A percentile compares a stretch with the other conserved stretches of the same genome.
Conservation (phyloP, 2,329 filamentous ascomycete species). For the Hymenoscyphus scutula region DNA sequence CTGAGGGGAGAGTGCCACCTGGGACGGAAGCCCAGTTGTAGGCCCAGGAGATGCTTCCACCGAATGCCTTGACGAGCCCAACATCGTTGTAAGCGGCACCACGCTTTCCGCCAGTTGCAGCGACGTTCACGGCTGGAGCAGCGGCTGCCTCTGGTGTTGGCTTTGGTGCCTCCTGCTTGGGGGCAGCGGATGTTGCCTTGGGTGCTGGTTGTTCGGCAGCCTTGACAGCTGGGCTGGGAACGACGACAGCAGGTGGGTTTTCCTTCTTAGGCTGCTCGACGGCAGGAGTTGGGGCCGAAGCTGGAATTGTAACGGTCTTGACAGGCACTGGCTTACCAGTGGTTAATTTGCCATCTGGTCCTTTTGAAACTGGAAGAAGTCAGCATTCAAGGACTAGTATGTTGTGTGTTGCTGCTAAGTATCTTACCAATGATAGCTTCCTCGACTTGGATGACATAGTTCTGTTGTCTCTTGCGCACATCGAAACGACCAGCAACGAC, state of each 20-base stretch:
- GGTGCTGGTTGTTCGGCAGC: background rate
- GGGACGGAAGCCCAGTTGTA: conserved; percentile 65
- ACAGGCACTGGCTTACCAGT: conserved; percentile 25
- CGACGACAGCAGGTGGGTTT: background rate
- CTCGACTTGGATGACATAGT: conserved; percentile 16
- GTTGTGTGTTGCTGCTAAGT: background rate
- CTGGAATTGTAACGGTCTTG: conserved; percentile 23
- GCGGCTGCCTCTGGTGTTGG: conserved; percentile 1
- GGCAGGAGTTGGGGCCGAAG: conserved; percentile 1
- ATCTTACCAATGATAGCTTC: conserved; percentile 18
- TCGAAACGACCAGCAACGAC: conserved; percentile 25
- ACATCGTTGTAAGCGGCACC: conserved; percentile 67
- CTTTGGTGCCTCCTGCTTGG: background rate
- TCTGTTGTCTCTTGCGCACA: conserved; percentile 24
- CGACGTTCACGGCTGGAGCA: conserved; percentile 3
- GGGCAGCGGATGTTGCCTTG: background rate
- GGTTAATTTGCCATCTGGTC: conserved; percentile 22
- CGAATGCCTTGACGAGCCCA: conserved; percentile 46
- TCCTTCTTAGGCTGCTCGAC: background rate
- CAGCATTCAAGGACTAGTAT: background rate
- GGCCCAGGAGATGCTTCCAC: conserved; percentile 51
- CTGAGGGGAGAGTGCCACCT: conserved; percentile 37
- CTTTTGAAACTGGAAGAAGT: conserved; percentile 23
- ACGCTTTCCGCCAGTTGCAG: conserved; percentile 48
- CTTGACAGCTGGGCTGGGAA: background rate